Base-by-base conservation (phyloP, 2,329 filamentous ascomycete genomes). In the Cordyceps fumosorosea region DNA sequence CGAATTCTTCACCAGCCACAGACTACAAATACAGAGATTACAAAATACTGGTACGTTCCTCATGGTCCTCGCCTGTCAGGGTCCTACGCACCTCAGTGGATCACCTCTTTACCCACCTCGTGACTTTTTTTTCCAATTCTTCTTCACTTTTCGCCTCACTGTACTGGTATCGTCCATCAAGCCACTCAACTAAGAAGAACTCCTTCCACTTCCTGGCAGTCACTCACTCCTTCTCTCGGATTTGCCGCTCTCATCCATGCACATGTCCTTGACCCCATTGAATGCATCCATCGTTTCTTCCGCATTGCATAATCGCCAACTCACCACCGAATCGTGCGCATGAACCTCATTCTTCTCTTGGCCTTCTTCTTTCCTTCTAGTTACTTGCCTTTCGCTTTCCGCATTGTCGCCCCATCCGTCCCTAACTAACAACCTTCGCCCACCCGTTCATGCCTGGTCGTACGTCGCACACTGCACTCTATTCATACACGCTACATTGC, bases 31-130 rank as follows among this genome's bases (percentile, higher is more conserved):
- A 29, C 26, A 3, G 3, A 29, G 26, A 3, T 6, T 29, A 29
- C 26, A 3, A 29, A 6, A 29, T 29, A 29, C 26, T 29, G 26
- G 6, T 29, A 29, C 40, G 3, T 14, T 42, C 14, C 40, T 42
- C 16, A 29, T 11, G 3, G 2, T 42, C 14, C 40, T 42, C 16
- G 18, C 14, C 14, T 6, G 40, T 42, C 40, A 42, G 40, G 40
- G 56, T 51, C 56, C 56, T 26, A 48, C 11, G 56, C 56, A 51
- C 45, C 20, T 40, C 20, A 14, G 56, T 58, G 56, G 56, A 51
- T 58, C 56, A 1, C n/a, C n/a, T 47, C 42, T 47, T 42, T 24
- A 34, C 22, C 7, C 6, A 10, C 56, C 56, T 58, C 56, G 56
- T 58, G 56, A 58, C 45, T 40, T 7, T 50, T 51, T 24, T 42